Evolutionary conservation across 2,329 filamentous ascomycete species (phyloP), one percentile per base, ranked within the genome.

Genomic region (Penicillium palitans): DNA sequence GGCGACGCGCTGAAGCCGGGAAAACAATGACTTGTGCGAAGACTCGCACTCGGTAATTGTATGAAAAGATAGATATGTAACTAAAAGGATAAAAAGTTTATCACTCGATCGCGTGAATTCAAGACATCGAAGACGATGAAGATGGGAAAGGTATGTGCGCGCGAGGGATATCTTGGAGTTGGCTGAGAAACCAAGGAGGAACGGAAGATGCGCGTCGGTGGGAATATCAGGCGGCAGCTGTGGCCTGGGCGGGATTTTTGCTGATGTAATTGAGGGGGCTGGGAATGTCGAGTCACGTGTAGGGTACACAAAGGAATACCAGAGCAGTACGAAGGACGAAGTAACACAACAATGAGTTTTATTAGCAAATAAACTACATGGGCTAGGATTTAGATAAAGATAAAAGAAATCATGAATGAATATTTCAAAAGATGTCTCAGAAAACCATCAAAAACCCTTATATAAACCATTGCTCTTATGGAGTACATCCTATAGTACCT

Each of bases 1-100:
- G 60, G 48, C 66, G 68, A 74, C 72, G 72, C 72, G 72, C 70
- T 64, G 64, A 61, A 66, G 58, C 59, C 65, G 58, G 60, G 66
- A 72, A 66, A 73, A 73, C 68, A 72, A 71, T 62, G 61, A 61
- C 62, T 65, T 58, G 54, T 62, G 54, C 50, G 57, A 49, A 39
- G 35, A 44, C 33, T 52, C 60, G 53, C 61, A 48, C 37, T 49
- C 44, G 44, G 48, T 51, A 52, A 55, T 42, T 27, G 47, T 42
- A 24, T 25, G 15, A 37, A 45, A 58, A 25, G n/a, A 27, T 44
- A 57, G 33, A 40, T 27, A 31, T 57, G 31, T 44, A n/a, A 40
- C 25, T 40, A 49, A 56, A 57, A 35, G 15, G 21, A 45, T 35
- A 58, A 37, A 40, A 44, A 5, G 24, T 52, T 13, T 33, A 58